Base-by-base conservation (phyloP, 2,329 filamentous ascomycete genomes). In the Phyllosticta citrichinensis region DNA sequence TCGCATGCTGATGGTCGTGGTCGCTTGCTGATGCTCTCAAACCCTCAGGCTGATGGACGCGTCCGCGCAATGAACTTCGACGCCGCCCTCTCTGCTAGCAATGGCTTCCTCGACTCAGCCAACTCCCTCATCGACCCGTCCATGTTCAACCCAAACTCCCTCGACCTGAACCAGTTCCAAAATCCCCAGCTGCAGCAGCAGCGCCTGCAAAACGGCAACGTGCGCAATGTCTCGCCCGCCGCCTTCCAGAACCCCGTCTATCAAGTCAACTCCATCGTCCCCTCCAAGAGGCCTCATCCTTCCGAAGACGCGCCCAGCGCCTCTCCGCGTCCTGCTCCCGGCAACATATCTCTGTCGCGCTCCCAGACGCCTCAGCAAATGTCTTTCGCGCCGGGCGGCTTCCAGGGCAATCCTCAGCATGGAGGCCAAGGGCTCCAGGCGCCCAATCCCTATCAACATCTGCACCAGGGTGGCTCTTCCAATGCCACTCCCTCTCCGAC, bases 401-500 rank as follows among this genome's bases (percentile, higher is more conserved):
- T 87, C 73, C 88, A 87, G 63, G 62, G 57, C 50, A 63, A 60
- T 53, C 40, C 40, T 47, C 75, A 76, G 64, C 63, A 83, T 82
- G 68, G 77, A 79, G 60, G 52, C 33, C 64, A 85, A 86, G 73
- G 80, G 80, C 56, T 82, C 81, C 68, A 83, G 83, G 70, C 83
- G 83, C 84, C 85, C 19, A 85, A 82, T 63, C 84, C 84, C 61
- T 96, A 93, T 71, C 85, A 90, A 64, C 92, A 96, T 76, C 82
- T 96, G 60, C 88, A 91, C 69, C 84, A 88, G 66, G 87, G 89
- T 68, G 87, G 87, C 57, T 91, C 91, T 3, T 82, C 85, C 57
- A 94, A 91, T 73, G 88, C 90, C 63, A 96, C 91, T 50, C 93
- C 93, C 11, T 97, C 94, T 6, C 94, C 94, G 27, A 93, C 95